Conservation (phyloP, 139 green algal genomes). For the Ettlia oleoabundans region DNA sequence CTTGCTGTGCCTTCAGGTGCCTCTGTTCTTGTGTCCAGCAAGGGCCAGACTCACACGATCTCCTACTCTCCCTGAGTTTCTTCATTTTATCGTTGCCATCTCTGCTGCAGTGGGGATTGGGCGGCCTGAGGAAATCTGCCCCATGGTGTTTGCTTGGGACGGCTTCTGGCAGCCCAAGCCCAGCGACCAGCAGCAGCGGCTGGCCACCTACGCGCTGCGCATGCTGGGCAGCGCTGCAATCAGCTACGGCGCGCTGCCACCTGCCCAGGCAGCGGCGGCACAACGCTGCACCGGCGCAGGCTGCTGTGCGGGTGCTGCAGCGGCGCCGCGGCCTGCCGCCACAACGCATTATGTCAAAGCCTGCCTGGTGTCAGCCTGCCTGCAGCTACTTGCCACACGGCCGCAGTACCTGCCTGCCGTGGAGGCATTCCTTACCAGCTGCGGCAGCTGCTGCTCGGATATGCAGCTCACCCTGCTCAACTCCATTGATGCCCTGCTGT, state of each 20-base stretch:
- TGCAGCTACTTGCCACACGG: conserved; percentile 30
- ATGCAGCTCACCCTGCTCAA: conserved; percentile 21
- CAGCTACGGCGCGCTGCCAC: neutral
- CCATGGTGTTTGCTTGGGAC: conserved; percentile 35
- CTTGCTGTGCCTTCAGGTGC: too few species aligned
- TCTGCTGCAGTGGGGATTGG: conserved; percentile 22
- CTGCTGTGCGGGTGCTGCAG: neutral
- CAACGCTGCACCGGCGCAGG: neutral
- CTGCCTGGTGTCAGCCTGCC: conserved; percentile 26
- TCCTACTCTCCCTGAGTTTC: neutral
- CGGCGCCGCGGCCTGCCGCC: neutral
- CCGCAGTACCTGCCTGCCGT: conserved; percentile 36
- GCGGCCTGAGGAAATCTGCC: conserved; percentile 15
- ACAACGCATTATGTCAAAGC: conserved; percentile 1
- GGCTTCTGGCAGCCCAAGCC: conserved; percentile 23
- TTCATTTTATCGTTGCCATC: neutral
- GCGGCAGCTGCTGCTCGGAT: neutral
- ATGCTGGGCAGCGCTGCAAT: conserved; percentile 34
- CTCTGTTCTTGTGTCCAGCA: too few species aligned
- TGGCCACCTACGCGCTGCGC: conserved; percentile 34
- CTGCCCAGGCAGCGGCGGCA: neutral
- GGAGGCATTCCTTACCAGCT: conserved; percentile 33
- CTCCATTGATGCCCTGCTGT: conserved; percentile 21
- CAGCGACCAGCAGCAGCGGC: conserved; percentile 34
- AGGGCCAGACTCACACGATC: too few species aligned